Base-by-base conservation (phyloP, 306 rosid genomes). In the Luffa aegyptiaca region DNA sequence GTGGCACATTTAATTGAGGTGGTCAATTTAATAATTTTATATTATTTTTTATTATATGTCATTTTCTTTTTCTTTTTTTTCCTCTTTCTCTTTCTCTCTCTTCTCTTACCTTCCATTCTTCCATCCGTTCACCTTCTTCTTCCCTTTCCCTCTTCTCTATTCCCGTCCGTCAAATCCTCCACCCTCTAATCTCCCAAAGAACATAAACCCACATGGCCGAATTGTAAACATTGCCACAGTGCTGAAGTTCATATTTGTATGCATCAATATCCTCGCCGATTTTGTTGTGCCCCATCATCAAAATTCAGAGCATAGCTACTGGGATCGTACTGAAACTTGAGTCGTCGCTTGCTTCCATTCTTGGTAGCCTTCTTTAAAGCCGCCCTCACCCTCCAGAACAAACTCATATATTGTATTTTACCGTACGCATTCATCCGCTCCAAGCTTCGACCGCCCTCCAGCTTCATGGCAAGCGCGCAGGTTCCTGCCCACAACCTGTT, bases 301-400 rank as follows among this genome's bases (percentile, higher is more conserved):
- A 86, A 86, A 57, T 76, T 76, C 21, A 76, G 80, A 76, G 80
- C 80, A 57, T 76, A 76, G 53, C 80, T 76, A 16, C 55, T 55
- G 6, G 80, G 80, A 89, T 94, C 98, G 78, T 94, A 94, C 84
- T 89, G 98, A 83, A 94, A 91, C 76, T 84, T 91, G 66, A 81
- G 79, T 26, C 51, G 87, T 76, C 86, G 79, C 83, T 88, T 88
- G 7, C 80, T 82, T 1, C 84, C 84, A 51, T 84, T 84, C 79
- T 88, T 93, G 58, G 88, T 81, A 52, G 95, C 89, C 79, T 82
- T 96, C 91, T 86, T 96, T 61, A 96, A 51, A 0, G 93, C 85
- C 26, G 93, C 96, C 55, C 91, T 80, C 88, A 87, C 57, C 83
- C 92, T 89, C 91, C 95, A 87, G 70, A 95, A 87, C 70, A 95